phyloP scores from a whole-genome alignment of 1,139 yeast species.

The Hyphopichia buzzinii region DNA sequence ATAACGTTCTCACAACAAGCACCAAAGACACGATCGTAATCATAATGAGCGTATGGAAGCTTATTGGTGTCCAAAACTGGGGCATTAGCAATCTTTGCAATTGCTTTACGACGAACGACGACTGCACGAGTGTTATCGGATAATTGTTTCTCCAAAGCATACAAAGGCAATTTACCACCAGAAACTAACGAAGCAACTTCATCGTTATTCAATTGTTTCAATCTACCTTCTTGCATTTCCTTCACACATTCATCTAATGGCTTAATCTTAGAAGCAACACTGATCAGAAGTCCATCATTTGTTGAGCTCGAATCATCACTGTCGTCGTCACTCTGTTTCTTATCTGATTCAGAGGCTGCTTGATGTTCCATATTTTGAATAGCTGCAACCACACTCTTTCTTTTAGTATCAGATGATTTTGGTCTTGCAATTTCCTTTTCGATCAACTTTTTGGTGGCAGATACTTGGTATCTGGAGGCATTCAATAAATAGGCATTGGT shows the following conservation, averaged over 20 bases:
- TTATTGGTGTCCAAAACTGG: slow-evolving; percentile 71
- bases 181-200: slow-evolving; percentile 74
- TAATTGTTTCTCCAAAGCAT: slow-evolving; percentile 90
- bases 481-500: slow-evolving; percentile 82
- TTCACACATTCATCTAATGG: slow-evolving; percentile 64
- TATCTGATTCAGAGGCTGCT: no score
- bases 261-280: slow-evolving; percentile 18
- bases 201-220: slow-evolving; percentile 62
- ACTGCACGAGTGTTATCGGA: slow-evolving; percentile 91
- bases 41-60: slow-evolving; percentile 80
- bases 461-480: slow-evolving; percentile 61
- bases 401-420: slow-evolving; percentile 7
- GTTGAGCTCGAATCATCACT: slow-evolving; percentile 10
- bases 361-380: background rate
- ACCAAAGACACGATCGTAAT: slow-evolving; percentile 94
- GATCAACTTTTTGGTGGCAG: slow-evolving; percentile 43
- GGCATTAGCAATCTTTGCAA: slow-evolving; percentile 78
- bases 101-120: slow-evolving; percentile 84
- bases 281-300: slow-evolving; percentile 20
- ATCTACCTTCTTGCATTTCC: slow-evolving; percentile 68
- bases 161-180: slow-evolving; percentile 80
- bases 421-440: slow-evolving; percentile 39
- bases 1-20: slow-evolving; percentile 99
- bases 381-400: slow-evolving; percentile 2
- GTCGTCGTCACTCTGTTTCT: slow-evolving; percentile 6